A percentile compares a stretch with the other conserved stretches of the same genome.
Evolutionary conservation across 2,329 filamentous ascomycete genomes (phyloP).

Genomic region (Raffaelea deltoideospora): DNA sequence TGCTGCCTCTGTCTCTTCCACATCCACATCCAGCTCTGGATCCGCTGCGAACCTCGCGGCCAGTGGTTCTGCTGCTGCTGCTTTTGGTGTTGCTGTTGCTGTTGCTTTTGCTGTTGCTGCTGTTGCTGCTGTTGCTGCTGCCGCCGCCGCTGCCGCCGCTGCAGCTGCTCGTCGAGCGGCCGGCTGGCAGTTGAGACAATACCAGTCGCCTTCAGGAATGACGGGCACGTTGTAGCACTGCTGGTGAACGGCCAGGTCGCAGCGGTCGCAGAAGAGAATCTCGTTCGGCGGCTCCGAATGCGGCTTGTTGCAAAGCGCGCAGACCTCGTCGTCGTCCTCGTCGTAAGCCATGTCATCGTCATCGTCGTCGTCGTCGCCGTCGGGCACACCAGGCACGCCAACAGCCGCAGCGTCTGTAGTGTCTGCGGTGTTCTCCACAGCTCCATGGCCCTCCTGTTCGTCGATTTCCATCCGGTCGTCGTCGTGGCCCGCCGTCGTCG

Average conservation of each 20-base stretch:
- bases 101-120: no score
- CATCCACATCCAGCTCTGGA: no score
- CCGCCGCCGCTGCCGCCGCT: background rate
- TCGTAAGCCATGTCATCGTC: slow-evolving; percentile 12
- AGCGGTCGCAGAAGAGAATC: slow-evolving; percentile 50
- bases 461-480: background rate
- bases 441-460: no score
- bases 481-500: background rate
- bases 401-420: no score
- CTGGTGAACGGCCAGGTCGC: slow-evolving; percentile 47
- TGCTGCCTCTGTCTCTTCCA: background rate
- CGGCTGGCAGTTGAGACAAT: slow-evolving; percentile 42
- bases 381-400: no score
- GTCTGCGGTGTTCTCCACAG: no score
- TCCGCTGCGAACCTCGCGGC: no score
- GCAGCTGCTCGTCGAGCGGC: slow-evolving; percentile 14
- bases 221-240: slow-evolving; percentile 41
- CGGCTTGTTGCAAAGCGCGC: slow-evolving; percentile 39
- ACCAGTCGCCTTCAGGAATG: slow-evolving; percentile 48
- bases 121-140: no score
- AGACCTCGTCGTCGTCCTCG: slow-evolving; percentile 37
- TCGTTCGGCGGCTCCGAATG: slow-evolving; percentile 44
- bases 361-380: background rate
- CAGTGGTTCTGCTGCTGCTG: no score
- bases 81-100: no score